Evolutionary conservation across 108 stramenopile genomes (phyloP).

Genomic region (Nitzschia putrida): DNA sequence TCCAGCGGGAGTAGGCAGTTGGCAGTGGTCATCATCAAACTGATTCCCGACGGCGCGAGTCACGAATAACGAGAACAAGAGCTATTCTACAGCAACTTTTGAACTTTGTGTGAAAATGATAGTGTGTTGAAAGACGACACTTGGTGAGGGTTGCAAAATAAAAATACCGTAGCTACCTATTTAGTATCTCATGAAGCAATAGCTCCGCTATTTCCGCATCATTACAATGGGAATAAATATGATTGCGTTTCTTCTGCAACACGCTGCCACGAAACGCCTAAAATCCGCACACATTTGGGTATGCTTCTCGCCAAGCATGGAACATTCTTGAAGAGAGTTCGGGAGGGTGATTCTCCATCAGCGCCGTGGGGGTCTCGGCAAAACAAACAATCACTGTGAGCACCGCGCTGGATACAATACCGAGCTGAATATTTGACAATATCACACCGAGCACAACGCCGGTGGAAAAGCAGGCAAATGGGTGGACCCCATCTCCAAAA

Average conservation of each 20-base stretch:
- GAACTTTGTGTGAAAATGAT: too few relatives aligned
- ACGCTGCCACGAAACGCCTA: neutral
- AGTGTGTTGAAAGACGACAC: too few relatives aligned
- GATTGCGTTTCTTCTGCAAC: neutral
- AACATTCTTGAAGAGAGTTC: constrained; percentile 57
- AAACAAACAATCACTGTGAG: constrained; percentile 87
- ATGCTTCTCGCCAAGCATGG: constrained; percentile 64
- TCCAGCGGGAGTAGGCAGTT: too few relatives aligned
- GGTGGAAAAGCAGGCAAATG: constrained; percentile 12
- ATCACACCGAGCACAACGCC: constrained; percentile 29
- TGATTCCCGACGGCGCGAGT: too few relatives aligned
- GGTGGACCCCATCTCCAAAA: neutral
- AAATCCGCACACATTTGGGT: constrained; percentile 64
- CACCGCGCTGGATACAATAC: constrained; percentile 65
- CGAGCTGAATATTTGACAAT: constrained; percentile 54
- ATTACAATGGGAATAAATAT: too few relatives aligned
- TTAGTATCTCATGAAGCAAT: too few relatives aligned
- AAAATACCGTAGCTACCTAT: too few relatives aligned
- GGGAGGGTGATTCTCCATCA: constrained; percentile 53
- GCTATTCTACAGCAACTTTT: too few relatives aligned
- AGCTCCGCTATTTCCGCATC: too few relatives aligned
- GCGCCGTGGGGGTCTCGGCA: constrained; percentile 67
- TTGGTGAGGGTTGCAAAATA: too few relatives aligned
- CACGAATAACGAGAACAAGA: too few relatives aligned
- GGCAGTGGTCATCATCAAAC: too few relatives aligned